Base-by-base conservation (phyloP, 2,329 filamentous ascomycete genomes). In the Colletotrichum sp. region DNA sequence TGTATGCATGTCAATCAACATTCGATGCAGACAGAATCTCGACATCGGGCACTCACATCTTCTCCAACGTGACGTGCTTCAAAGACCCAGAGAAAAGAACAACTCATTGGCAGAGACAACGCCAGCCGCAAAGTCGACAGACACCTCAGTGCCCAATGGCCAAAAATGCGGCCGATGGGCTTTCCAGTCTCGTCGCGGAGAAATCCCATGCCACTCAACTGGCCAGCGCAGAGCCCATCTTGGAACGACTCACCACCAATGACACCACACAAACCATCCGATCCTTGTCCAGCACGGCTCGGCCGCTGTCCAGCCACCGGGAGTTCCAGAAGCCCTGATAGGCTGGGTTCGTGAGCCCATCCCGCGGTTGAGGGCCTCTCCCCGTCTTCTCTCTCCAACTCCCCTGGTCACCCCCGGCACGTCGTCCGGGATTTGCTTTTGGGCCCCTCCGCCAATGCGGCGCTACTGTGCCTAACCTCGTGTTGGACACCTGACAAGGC, bases 381-480 rank as follows among this genome's bases (percentile, higher is more conserved):
- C 43, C 43, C 43, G 43, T 52, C 43, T 52, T 52, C n/a, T 4
- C 18, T 48, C 39, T n/a, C 18, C 39, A 48, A 48, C 39, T 48
- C 60, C 60, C 24, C 48, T 43, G 57, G n/a, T 43, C 1, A 7
- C 36, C 32, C 57, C 39, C 39, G 64, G 32, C 34, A 75, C 21
- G 6, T 34, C 26, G 60, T 21, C 72, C 64, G 59, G 73, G 70
- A 63, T 75, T 64, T 73, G 60, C 39, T 60, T 64, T 68, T 63
- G 32, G 34, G 43, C 64, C 61, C 73, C 55, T 48, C 72, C 43
- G 70, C 70, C 70, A 75, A 73, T 74, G 70, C 70, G 57, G 57
- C 70, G 70, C 74, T 76, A 76, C 74, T 76, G 70, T 76, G 59
- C 59, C 70, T 30, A 36, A 74, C 64, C 74, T 76, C 74, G 74